Base-by-base conservation (phyloP, 2,329 filamentous ascomycete species). In the Calonectria pseudoreteaudii region DNA sequence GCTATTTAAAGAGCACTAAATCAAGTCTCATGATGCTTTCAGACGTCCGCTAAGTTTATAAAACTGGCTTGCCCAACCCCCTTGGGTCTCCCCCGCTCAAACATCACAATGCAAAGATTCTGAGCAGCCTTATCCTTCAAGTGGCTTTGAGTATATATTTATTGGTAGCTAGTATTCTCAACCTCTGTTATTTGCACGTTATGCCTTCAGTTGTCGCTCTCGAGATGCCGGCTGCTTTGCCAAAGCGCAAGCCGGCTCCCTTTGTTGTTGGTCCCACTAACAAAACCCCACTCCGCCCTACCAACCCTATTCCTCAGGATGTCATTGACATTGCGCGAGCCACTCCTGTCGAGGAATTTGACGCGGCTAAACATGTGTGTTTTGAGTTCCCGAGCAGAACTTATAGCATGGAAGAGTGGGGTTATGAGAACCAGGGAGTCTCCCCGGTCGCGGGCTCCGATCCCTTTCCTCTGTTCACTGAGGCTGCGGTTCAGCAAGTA, bases 361-460 rank as follows among this genome's bases (percentile, higher is more conserved):
- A 90, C 66, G 87, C 91, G 2, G 78, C 83, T 47, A 89, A 87
- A 80, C 92, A 94, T 79, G 82, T 94, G 23, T 83, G 83, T 30
- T 92, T 88, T 81, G 84, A 87, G 67, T 81, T 87, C 18, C 87
- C 89, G 14, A 84, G 87, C 18, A 87, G 89, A 74, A 84, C 90
- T 56, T 83, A 90, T 77, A 90, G 86, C 23, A 93, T 93, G 91
- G 86, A 89, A 77, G 52, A 58, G 34, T 58, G 52, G 31, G 53
- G 31, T 8, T 58, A 58, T 6, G 31, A 58, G 31, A 23, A 26
- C 20, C 53, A 58, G 31, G 53, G 53, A 16, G 53, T 58, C n/a
- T 58, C 53, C 11, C 20, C 20, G 13, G 9, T 58, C 8, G 53
- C 53, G 18, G 31, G 53, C 23, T 58, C 53, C 11, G 53, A 58